Base-by-base conservation (phyloP, 164 flowering plant genomes). In the Houttuynia cordata region DNA sequence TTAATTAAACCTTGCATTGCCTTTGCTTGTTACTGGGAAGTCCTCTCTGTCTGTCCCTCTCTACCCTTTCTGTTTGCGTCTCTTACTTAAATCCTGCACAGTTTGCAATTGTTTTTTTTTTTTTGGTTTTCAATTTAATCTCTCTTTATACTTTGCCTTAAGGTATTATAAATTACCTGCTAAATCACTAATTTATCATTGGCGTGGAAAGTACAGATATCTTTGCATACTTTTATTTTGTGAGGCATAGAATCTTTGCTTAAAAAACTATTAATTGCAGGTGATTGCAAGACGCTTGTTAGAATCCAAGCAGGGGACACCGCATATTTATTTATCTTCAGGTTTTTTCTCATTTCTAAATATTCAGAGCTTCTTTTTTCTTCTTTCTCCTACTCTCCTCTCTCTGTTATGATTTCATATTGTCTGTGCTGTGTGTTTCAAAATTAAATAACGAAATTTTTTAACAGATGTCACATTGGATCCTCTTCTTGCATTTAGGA, bases 301-400 rank as follows among this genome's bases (percentile, higher is more conserved):
- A 79, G 99, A 93, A 74, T 90, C 99, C 63, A 93, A 93, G 71
- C 94, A 86, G 68, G 79, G 62, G 64, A 87, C 76, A 62, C 98
- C 98, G 57, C 98, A 93, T 80, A 68, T 90, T 40, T 93, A 92
- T 76, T 71, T 92, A 57, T 81, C 89, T 30, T 73, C 52, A 41
- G 24, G 63, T 59, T 56, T 20, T 23, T 57, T 57, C 53, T 65
- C 42, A 21, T 8, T 0, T 45, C 12, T 30, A 30, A 30, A 30
- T 30, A 30, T 30, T 30, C 37, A 30, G 37, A 30, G 37, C 37
- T 30, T 30, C 37, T n/a, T 41, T 41, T 41, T 41, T 41, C 13
- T 42, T 14, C 49, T 45, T 1, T 45, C 14, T 12, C 17, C 17
- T 12, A 45, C 14, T 12, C 3, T 45, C 17, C 14, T 45, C 17